phyloP scores from a whole-genome alignment of 164 flowering plant genomes.

The Umbellularia californica region DNA sequence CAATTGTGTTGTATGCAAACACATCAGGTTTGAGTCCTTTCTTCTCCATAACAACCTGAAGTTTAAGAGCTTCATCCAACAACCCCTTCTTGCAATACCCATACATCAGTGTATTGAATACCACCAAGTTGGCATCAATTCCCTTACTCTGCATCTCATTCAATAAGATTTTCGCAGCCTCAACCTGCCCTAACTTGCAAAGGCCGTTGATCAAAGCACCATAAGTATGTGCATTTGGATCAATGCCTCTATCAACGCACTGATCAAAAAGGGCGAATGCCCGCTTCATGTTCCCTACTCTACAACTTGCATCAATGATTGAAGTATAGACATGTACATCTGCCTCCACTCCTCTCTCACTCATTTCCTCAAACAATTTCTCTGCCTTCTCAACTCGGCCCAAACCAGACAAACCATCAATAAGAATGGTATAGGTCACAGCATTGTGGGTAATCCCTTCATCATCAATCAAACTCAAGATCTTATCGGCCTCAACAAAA shows the following conservation, averaged over 20 bases:
- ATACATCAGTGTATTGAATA: slow-evolving; percentile 34
- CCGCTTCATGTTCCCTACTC: slow-evolving; percentile 32
- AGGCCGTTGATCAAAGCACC: slow-evolving; percentile 47
- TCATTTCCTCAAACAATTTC: slow-evolving; percentile 45
- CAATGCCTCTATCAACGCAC: slow-evolving; percentile 36
- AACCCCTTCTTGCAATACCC: slow-evolving; percentile 47
- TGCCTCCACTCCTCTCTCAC: slow-evolving; percentile 30
- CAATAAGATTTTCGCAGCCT: slow-evolving; percentile 35
- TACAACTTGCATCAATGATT: slow-evolving; percentile 39
- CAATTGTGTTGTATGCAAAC: slow-evolving; percentile 33
- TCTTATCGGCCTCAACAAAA: slow-evolving; percentile 26
- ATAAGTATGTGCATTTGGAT: slow-evolving; percentile 48
- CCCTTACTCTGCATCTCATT: slow-evolving; percentile 57
- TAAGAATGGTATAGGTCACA: slow-evolving; percentile 46
- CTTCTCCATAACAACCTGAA: slow-evolving; percentile 40
- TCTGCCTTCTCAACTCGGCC: slow-evolving; percentile 50
- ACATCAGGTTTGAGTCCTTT: slow-evolving; percentile 37
- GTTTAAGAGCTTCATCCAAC: slow-evolving; percentile 44
- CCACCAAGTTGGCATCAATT: slow-evolving; percentile 37
- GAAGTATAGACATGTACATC: slow-evolving; percentile 47
- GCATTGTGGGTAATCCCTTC: slow-evolving; percentile 31
- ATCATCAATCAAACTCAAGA: slow-evolving; percentile 37
- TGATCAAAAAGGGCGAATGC: slow-evolving; percentile 47
- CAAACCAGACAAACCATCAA: slow-evolving; percentile 35
- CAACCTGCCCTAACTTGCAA: slow-evolving; percentile 54